Evolutionary conservation across 2,329 filamentous ascomycete genomes (phyloP), one percentile per base, ranked within the genome.

Genomic region (Epicoccum sorghinum): DNA sequence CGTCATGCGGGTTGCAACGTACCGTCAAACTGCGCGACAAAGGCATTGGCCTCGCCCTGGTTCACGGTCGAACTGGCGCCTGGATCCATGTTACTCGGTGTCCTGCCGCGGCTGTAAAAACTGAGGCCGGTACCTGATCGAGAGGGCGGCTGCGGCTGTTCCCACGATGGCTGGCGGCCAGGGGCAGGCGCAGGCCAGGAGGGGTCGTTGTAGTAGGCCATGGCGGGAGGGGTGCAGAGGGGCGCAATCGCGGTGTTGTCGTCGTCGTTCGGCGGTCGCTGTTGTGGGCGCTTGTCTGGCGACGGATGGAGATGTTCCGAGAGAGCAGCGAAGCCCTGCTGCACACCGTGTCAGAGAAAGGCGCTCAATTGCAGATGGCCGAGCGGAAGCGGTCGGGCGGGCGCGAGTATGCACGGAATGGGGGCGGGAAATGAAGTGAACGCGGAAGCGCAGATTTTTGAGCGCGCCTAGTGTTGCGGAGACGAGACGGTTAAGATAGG

Each of bases 1-100:
- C 27, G 6, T 12, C 40, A 2, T n/a, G 10, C 27, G 12, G 22
- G 22, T 9, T 46, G 25, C 13, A 47, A 85, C 89, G 75, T 88
- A 95, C 90, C 90, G 80, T 96, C 92, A 76, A 96, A 89, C 78
- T 96, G 92, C 73, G 89, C 88, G 64, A 86, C 86, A 75, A 96
- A 96, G 55, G 92, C 91, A 70, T 82, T 80, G 54, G 85, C 83
- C 57, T 96, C 91, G 63, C 93, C 90, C 45, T 76, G 72, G 62
- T 81, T 81, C 63, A 80, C 75, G 29, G 89, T 87, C 53, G 89
- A 92, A 76, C 84, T 91, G 59, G 89, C 86, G 77, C 89, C 89
- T 91, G 75, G 59, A 60, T 67, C 61, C 49, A 48, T 67, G 67
- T 77, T 71, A 71, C 64, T 68, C 55, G 53, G 41, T 52, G 58